Base-by-base conservation (phyloP, 305 asterid species). In the Fraxinus ornus region DNA sequence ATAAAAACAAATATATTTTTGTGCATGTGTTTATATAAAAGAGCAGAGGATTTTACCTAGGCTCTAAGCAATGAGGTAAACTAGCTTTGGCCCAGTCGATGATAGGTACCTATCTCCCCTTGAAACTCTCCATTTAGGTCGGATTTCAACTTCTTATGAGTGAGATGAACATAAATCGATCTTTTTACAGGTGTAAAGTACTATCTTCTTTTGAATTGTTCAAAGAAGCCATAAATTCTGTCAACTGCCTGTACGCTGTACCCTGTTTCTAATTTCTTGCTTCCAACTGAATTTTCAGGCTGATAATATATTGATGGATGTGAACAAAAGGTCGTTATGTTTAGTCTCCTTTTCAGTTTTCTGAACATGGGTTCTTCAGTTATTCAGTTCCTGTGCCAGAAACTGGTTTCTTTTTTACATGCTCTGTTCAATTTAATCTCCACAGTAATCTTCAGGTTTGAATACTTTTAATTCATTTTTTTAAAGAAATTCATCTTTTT, bases 91-190 rank as follows among this genome's bases (percentile, higher is more conserved):
- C 87, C 84, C 71, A 85, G 95, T 91, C 86, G 97, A 85, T 93
- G 88, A 86, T 49, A 60, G 39, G 96, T 91, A 86, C 87, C 93
- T 72, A 80, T 92, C 95, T 82, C 83, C 89, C 87, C 80, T n/a
- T 41, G 12, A 77, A 78, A 79, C 79, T 87, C 90, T 87, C 91
- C 87, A 81, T 84, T 91, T 94, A 87, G 97, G 95, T 94, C 91
- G 89, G 88, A 84, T 90, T 88, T 94, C 97, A 71, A 85, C 86
- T 44, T 91, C 92, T 75, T 82, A 82, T 41, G 80, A 75, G 84
- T 85, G 86, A 0, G 86, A 73, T 80, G 30, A 15, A 70, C 41
- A 30, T 70, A 28, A 70, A 70, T 70, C 75, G 41, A 71, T 80
- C 62, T 84, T 24, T 79, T 82, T 87, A 62, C 90, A 83, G 95